A percentile compares a stretch with the other conserved stretches of the same genome.
Conservation (phyloP, 139 green algal genomes). For the Micractinium sp. region DNA sequence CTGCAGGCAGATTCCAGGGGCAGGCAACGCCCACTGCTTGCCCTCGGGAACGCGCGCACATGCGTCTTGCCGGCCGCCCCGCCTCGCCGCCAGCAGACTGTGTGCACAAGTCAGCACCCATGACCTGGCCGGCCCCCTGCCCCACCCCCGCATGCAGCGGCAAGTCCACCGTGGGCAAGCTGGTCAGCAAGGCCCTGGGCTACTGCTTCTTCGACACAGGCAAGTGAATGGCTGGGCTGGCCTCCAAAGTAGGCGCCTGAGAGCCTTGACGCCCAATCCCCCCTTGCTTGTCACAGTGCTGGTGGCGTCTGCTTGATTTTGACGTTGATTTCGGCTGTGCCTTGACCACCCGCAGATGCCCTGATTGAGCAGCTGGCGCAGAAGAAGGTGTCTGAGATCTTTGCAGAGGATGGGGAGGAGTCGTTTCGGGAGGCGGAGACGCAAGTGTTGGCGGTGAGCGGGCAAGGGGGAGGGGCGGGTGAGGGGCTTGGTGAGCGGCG, state of each 20-base stretch:
- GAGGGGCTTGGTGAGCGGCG: no score
- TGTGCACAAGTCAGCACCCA: no score
- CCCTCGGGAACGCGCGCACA: no score
- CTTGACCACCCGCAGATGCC: constrained; percentile 45
- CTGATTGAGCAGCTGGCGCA: constrained; percentile 77
- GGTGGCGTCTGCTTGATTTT: not conserved
- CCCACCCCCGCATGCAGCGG: constrained; percentile 44
- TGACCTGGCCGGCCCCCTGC: not conserved
- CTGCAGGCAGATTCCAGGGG: no score
- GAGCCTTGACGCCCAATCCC: not conserved
- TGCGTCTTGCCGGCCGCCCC: not conserved
- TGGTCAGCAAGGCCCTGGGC: constrained; percentile 55
- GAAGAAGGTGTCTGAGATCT: constrained; percentile 76
- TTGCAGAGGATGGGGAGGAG: constrained; percentile 83
- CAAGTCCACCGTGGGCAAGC: constrained; percentile 69
- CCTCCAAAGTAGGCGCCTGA: not conserved
- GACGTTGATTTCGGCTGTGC: not conserved
- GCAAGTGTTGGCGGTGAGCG: constrained; percentile 55
- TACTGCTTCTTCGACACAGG: constrained; percentile 93
- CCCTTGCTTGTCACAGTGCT: no score
- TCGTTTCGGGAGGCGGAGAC: constrained; percentile 87
- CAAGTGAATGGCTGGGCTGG: no score
- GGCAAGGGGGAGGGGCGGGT: not conserved
- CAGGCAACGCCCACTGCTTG: not conserved
- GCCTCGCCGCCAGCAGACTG: no score